A percentile compares a stretch with the other conserved stretches of the same genome.
Evolutionary conservation across 2,329 filamentous ascomycete species (phyloP).

Genomic region (Aspergillus sp.): DNA sequence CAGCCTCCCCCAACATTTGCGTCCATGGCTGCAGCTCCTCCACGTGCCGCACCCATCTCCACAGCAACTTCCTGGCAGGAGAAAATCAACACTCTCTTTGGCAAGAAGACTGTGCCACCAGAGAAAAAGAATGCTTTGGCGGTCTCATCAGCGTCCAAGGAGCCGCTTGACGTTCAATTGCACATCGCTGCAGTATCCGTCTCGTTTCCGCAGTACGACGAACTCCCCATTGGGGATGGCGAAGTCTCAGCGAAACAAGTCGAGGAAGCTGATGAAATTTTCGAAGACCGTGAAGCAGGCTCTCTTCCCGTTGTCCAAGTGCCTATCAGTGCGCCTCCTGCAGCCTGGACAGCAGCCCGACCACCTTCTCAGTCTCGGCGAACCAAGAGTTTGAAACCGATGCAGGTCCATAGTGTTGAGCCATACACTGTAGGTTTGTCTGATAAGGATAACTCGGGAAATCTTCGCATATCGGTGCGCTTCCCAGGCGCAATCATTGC

Average conservation of each 20-base stretch:
- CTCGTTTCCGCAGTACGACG: conserved; percentile 58
- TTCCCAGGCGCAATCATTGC: conserved; percentile 47
- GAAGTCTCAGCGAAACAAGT: conserved; percentile 64
- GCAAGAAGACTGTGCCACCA: conserved; percentile 52
- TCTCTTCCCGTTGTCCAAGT: conserved; percentile 70
- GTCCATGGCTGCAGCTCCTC: conserved; percentile 40
- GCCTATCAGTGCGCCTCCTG: conserved; percentile 61
- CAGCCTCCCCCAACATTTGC: conserved; percentile 48
- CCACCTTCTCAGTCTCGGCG: conserved; percentile 34
- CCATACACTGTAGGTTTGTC: conserved; percentile 40
- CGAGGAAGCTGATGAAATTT: conserved; percentile 76
- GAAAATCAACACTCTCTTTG: conserved; percentile 74
- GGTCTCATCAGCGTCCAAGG: conserved; percentile 68
- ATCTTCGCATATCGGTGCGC: conserved; percentile 43
- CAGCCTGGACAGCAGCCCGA: conserved; percentile 61
- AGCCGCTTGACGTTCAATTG: conserved; percentile 59
- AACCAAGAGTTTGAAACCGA: conserved; percentile 53
- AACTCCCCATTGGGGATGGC: conserved; percentile 42
- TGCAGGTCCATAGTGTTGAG: conserved; percentile 52
- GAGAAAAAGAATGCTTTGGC: conserved; percentile 57
- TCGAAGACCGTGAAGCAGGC: conserved; percentile 77
- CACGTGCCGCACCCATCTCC: conserved; percentile 43
- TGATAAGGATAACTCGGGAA: conserved; percentile 38
- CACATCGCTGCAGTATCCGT: conserved; percentile 63
- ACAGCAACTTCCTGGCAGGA: conserved; percentile 69